Base-by-base conservation (phyloP, 2,329 filamentous ascomycete genomes). In the Aspergillus versicolor region DNA sequence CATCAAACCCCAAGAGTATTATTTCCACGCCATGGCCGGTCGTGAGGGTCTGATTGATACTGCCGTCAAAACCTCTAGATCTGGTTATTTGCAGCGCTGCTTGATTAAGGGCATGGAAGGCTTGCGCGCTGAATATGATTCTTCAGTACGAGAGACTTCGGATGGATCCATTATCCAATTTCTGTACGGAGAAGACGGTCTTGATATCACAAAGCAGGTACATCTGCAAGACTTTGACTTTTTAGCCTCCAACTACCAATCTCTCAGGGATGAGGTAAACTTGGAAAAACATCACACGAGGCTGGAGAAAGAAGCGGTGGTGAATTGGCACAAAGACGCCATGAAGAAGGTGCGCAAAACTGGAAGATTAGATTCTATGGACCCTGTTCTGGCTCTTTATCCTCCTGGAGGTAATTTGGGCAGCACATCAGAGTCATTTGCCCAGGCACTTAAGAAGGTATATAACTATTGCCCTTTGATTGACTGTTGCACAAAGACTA, bases 61-160 rank as follows among this genome's bases (percentile, higher is more conserved):
- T 19, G 94, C 94, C 62, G 94, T 99, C 74, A 99, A 99, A 79
- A 99, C 94, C 1, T 96, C 93, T 9, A 88, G 94, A 70, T 97
- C 94, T 27, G 95, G 94, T 59, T 99, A 99, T 71, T 81, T 99
- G 51, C 94, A 99, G 73, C 84, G 95, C 71, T 99, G 94, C 82
- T 83, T 99, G 61, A 95, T 99, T 79, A 99, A 99, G 79, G 94
- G 94, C 60, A 95, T 99, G 89, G 94, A 99, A 75, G 94, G 94
- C 4, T 81, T 97, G 43, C 89, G 87, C 67, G 92, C 96, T 2
- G 87, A 92, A 60, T 97, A 99, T 72, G 94, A 99, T 69, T 92
- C 88, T 8, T 95, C 92, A 1, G 94, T 99, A 15, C 87, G 94
- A 61, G 93, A 99, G 57, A 71, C 74, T 67, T 88, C 93, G 0